phyloP scores from a whole-genome alignment of 345 rosid genomes.

The Dipteronia dyeriana region DNA sequence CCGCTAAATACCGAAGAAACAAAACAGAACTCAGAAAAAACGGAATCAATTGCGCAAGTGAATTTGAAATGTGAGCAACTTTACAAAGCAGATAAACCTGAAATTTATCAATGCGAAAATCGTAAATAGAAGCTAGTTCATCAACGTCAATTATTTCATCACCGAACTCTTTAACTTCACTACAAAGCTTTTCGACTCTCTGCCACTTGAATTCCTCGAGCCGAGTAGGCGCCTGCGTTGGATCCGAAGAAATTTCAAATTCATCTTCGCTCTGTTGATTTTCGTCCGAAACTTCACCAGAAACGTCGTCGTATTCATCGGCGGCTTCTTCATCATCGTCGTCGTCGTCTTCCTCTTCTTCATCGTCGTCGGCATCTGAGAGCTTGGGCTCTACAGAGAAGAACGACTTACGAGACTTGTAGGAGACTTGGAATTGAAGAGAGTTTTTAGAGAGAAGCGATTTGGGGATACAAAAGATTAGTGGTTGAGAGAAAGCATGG shows the following conservation, averaged over 20 bases:
- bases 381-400: slow-evolving; percentile 55
- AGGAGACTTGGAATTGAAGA: slow-evolving; percentile 28
- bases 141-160: slow-evolving; percentile 70
- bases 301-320: slow-evolving; percentile 62
- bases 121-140: slow-evolving; percentile 75
- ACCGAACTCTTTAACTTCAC: slow-evolving; percentile 67
- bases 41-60: neutral
- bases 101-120: slow-evolving; percentile 89
- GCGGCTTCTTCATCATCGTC: slow-evolving; percentile 57
- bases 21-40: neutral
- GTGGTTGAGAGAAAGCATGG: slow-evolving; percentile 29
- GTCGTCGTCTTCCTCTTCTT: slow-evolving; percentile 47
- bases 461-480: slow-evolving; percentile 29
- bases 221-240: slow-evolving; percentile 24
- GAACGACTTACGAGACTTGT: slow-evolving; percentile 46
- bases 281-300: slow-evolving; percentile 41
- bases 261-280: slow-evolving; percentile 52
- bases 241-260: slow-evolving; percentile 38
- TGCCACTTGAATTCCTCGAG: slow-evolving; percentile 54
- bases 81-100: slow-evolving; percentile 48
- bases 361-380: slow-evolving; percentile 60
- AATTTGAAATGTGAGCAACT: too few relatives aligned
- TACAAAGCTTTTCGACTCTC: slow-evolving; percentile 79
- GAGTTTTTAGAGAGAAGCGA: slow-evolving; percentile 27
- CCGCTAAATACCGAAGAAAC: slow-evolving; percentile 42